Base-by-base conservation (phyloP, 768 basidiomycete species). In the Neoboletus subvelutipes region DNA sequence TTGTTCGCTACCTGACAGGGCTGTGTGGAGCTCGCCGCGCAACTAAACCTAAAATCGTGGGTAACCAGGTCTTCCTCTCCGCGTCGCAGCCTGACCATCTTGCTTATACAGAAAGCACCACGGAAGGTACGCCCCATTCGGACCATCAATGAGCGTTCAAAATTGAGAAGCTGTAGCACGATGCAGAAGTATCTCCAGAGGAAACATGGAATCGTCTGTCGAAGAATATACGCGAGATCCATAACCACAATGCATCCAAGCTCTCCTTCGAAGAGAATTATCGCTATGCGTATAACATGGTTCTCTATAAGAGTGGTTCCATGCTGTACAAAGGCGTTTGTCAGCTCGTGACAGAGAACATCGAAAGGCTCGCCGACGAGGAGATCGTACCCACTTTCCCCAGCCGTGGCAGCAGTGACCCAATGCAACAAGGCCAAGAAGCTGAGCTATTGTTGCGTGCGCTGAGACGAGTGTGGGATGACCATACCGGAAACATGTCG, bases 211-310 rank as follows among this genome's bases (percentile, higher is more conserved):
- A 79, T 7, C 84, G 84, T 61, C 78, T 99, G 13, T 79, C 91
- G 12, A 77, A 79, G 59, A 97, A 98, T 61, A 95, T 99, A 63
- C 81, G 85, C 56, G 93, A 96, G 78, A 98, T 99, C 50, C 93
- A 96, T 71, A 88, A 92, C 64, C 92, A 96, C 73, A 93, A 96
- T 71, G 92, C 94, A 4, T 83, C 85, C 48, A 87, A 86, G 64
- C 83, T 99, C 34, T 90, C 88, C 22, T 95, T 89, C 63, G 92
- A 98, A 71, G 94, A 95, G 75, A 92, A 93, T 62, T 93, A 97
- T 71, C 83, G 96, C 42, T 94, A 90, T 70, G 93, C 88, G 20
- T 97, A 97, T 75, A 94, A 94, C 69, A 86, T 98, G 83, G 94
- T 97, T 5, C 81, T 97, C 5, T 82, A 87, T 67, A 92, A 90